These are phyloP conservation scores for Lachnellula cervina DNA, from an alignment of 2,329 filamentous ascomycete species.

Conservation along the genomic window DNA sequence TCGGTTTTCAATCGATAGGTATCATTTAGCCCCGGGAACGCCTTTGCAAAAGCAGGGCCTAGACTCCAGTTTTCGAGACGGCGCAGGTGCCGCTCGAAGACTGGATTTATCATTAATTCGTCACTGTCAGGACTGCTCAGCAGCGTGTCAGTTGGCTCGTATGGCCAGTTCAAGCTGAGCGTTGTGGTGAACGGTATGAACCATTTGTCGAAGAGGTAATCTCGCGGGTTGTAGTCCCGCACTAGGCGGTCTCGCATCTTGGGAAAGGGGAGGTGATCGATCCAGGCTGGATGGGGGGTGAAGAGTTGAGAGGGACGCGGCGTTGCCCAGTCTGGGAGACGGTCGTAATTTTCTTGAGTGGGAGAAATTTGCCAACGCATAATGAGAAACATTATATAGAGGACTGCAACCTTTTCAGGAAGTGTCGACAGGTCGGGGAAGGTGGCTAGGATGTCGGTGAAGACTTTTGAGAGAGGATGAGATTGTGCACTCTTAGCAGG, in stretches of 20 bases:
- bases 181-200: constrained; percentile 78
- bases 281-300: constrained; percentile 70
- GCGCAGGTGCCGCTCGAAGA: constrained; percentile 75
- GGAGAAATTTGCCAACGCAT: constrained; percentile 84
- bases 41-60: constrained; percentile 60
- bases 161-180: constrained; percentile 77
- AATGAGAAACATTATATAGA: constrained; percentile 82
- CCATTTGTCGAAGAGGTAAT: constrained; percentile 71
- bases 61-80: constrained; percentile 78
- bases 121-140: constrained; percentile 51
- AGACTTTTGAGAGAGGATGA: constrained; percentile 77
- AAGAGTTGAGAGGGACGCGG: constrained; percentile 64
- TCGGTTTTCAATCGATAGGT: constrained; percentile 34
- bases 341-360: constrained; percentile 71
- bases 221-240: constrained; percentile 40
- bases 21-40: constrained; percentile 54
- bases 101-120: constrained; percentile 76
- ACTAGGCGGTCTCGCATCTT: constrained; percentile 66
- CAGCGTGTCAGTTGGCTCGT: constrained; percentile 67
- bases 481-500: constrained; percentile 56
- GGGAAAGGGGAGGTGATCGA: constrained; percentile 78
- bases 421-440: constrained; percentile 75
- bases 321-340: constrained; percentile 67
- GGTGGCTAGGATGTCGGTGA: constrained; percentile 79
- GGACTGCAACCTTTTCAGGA: constrained; percentile 74